Evolutionary conservation across 1,284 basidiomycete genomes (phyloP).

Genomic region (Kwoniella shivajii): DNA sequence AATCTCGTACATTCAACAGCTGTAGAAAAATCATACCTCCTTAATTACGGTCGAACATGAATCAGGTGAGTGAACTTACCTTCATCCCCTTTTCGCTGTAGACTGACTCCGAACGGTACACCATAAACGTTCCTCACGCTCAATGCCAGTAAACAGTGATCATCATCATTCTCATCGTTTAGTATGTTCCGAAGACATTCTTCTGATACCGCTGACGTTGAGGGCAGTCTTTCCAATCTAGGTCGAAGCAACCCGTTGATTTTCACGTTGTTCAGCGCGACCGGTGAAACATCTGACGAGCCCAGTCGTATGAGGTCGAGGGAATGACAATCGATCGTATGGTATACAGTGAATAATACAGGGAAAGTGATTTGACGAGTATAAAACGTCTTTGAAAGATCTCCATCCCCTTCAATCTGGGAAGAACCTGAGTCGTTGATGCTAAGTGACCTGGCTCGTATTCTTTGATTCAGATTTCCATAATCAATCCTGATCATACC

Average conservation of each 20-base stretch:
- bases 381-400: conserved; percentile 64
- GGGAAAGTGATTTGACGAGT: conserved; percentile 81
- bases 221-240: neutral
- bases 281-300: neutral
- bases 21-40: neutral
- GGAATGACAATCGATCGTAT: conserved; percentile 80
- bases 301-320: conserved; percentile 68
- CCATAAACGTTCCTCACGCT: conserved; percentile 88
- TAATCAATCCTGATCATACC: conserved; percentile 84
- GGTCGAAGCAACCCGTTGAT: neutral
- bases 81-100: conserved; percentile 61
- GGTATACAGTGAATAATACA: conserved; percentile 86
- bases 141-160: conserved; percentile 81
- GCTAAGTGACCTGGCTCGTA: conserved; percentile 11
- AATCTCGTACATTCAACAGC: conserved; percentile 55
- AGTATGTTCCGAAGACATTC: conserved; percentile 43
- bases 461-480: conserved; percentile 62
- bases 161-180: conserved; percentile 60
- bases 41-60: no score
- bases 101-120: conserved; percentile 80
- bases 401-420: no score
- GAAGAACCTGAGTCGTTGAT: no score
- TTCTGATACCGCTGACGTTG: conserved; percentile 19
- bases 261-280: neutral
- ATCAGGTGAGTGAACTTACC: no score